Percentiles rank a stretch among this genome's conserved stretches.
These are phyloP conservation scores for Polygonum aviculare DNA, from an alignment of 148 eudicot genomes.

Conservation along the genomic window DNA sequence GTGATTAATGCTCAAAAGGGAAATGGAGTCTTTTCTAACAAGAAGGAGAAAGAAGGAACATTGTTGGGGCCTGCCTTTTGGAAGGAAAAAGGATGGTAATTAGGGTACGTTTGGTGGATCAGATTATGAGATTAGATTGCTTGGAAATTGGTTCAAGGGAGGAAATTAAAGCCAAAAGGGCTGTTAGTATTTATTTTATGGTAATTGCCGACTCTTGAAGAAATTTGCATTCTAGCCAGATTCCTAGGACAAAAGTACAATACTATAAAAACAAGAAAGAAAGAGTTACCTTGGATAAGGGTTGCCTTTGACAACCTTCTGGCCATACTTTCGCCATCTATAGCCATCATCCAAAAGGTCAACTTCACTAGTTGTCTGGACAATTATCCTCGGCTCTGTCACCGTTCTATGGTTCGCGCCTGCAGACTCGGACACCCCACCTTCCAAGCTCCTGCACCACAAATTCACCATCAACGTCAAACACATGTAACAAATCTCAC, in stretches of 20 bases:
- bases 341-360: slow-evolving; percentile 96
- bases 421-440: slow-evolving; percentile 42
- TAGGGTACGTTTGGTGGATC: too few species aligned
- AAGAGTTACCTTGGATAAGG: slow-evolving; percentile 69
- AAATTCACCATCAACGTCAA: neutral
- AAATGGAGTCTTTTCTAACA: too few species aligned
- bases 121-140: too few species aligned
- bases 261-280: neutral
- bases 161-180: too few species aligned
- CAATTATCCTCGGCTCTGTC: slow-evolving; percentile 82
- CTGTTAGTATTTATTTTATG: too few species aligned
- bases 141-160: too few species aligned
- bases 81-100: too few species aligned
- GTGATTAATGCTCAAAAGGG: neutral
- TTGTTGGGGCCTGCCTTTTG: too few species aligned
- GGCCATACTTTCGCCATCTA: slow-evolving; percentile 98
- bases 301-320: slow-evolving; percentile 94
- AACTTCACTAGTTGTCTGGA: slow-evolving; percentile 90
- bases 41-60: too few species aligned
- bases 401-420: slow-evolving; percentile 52
- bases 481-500: neutral
- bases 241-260: neutral
- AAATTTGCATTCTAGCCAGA: neutral
- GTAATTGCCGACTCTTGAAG: too few species aligned
- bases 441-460: slow-evolving; percentile 50